These are phyloP conservation scores for Beauveria bassiana DNA, from an alignment of 2,329 filamentous ascomycete species.

Conservation along the genomic window DNA sequence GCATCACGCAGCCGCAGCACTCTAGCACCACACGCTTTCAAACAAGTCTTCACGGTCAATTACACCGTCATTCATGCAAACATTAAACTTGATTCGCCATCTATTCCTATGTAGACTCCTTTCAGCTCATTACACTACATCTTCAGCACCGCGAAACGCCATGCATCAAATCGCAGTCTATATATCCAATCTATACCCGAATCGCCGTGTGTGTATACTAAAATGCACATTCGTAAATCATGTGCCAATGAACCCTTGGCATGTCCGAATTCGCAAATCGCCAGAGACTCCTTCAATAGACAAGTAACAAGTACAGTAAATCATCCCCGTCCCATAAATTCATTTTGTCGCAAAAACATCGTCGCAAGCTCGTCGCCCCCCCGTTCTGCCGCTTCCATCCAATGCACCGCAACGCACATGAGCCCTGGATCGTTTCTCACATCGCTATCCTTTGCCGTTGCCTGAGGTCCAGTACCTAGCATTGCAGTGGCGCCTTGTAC, in stretches of 20 bases:
- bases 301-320: not conserved
- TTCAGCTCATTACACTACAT: not conserved
- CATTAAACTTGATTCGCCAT: no score
- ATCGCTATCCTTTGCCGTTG: slow-evolving; percentile 33
- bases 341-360: slow-evolving; percentile 68
- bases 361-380: slow-evolving; percentile 83
- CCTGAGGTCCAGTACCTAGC: not conserved
- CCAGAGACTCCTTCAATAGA: not conserved
- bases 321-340: slow-evolving; percentile 29
- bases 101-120: not conserved
- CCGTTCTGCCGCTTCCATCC: slow-evolving; percentile 84
- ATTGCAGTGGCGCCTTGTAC: slow-evolving; percentile 18
- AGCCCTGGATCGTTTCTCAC: slow-evolving; percentile 71
- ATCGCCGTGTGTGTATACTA: not conserved
- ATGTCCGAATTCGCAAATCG: not conserved
- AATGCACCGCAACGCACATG: slow-evolving; percentile 93
- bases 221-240: not conserved
- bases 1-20: not conserved
- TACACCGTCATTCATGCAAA: no score
- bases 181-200: slow-evolving; percentile 4
- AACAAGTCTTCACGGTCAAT: no score
- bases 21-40: not conserved
- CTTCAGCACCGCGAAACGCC: not conserved
- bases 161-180: slow-evolving; percentile 5
- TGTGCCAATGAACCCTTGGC: not conserved